Conservation (phyloP, 2,329 filamentous ascomycete species). For the Colletotrichum graminicola region DNA sequence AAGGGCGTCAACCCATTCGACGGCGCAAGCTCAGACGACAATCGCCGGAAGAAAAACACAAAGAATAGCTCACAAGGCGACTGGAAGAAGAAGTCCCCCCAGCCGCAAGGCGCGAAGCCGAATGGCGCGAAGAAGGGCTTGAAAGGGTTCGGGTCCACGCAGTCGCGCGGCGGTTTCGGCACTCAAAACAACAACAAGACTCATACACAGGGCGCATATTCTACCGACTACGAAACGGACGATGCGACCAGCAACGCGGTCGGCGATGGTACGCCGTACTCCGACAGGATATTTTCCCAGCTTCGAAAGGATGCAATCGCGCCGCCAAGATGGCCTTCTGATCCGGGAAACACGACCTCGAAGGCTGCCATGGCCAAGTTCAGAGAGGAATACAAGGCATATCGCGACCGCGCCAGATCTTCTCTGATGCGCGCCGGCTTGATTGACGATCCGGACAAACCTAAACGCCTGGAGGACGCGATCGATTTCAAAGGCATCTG, state of each 20-base stretch:
- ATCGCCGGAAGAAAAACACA: constrained; percentile 39
- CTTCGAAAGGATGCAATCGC: constrained; percentile 67
- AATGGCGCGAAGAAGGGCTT: constrained; percentile 34
- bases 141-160: constrained; percentile 31
- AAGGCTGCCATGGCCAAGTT: constrained; percentile 66
- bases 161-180: constrained; percentile 36
- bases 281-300: constrained; percentile 64
- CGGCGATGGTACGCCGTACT: constrained; percentile 53
- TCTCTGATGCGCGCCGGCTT: constrained; percentile 70
- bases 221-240: constrained; percentile 41
- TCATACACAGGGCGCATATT: constrained; percentile 5
- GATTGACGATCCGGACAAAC: constrained; percentile 74
- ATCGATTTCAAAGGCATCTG: constrained; percentile 77
- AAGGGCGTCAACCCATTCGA: constrained; percentile 47
- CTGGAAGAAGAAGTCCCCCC: constrained; percentile 44
- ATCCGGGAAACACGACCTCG: constrained; percentile 63
- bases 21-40: constrained; percentile 43
- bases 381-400: constrained; percentile 67
- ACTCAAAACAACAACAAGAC: constrained; percentile 21
- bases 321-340: constrained; percentile 67
- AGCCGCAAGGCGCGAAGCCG: constrained; percentile 26
- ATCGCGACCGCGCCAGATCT: constrained; percentile 67
- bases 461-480: constrained; percentile 71
- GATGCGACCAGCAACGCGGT: constrained; percentile 31
- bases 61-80: constrained; percentile 43